A percentile compares a stretch with the other conserved stretches of the same genome.
Conservation (phyloP, 345 rosid genomes). For the Barbarea vulgaris region DNA sequence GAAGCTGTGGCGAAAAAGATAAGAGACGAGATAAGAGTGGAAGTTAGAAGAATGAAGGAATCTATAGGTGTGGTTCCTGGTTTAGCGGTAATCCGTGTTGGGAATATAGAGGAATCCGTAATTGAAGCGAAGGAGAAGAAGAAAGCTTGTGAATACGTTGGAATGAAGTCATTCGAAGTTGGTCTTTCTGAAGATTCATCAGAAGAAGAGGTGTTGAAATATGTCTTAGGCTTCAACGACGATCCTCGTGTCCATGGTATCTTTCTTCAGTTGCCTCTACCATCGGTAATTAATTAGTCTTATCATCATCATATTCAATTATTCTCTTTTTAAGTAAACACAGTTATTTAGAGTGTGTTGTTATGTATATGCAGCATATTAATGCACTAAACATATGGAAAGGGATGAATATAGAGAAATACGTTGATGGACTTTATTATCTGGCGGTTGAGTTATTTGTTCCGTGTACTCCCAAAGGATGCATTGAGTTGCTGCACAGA, state of each 20-base stretch:
- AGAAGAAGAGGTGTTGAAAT: conserved; percentile 65
- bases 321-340: neutral
- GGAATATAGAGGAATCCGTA: conserved; percentile 70
- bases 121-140: conserved; percentile 80
- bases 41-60: conserved; percentile 75
- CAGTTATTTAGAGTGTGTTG: neutral
- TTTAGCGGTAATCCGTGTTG: conserved; percentile 73
- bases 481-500: conserved; percentile 76
- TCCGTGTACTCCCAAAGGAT: conserved; percentile 87
- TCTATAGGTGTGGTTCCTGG: conserved; percentile 76
- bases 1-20: conserved; percentile 65
- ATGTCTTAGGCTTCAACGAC: conserved; percentile 57
- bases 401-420: conserved; percentile 68
- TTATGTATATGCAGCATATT: conserved; percentile 62
- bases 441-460: conserved; percentile 38
- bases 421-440: conserved; percentile 58
- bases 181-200: conserved; percentile 55
- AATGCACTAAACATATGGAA: conserved; percentile 62
- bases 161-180: conserved; percentile 66
- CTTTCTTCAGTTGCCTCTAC: conserved; percentile 82
- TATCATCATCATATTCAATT: neutral
- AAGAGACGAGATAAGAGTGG: conserved; percentile 60
- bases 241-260: conserved; percentile 83
- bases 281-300: conserved; percentile 47
- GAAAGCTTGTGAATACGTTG: conserved; percentile 75